Conservation (phyloP, 208 protist species). For the Trypanosoma mega region DNA sequence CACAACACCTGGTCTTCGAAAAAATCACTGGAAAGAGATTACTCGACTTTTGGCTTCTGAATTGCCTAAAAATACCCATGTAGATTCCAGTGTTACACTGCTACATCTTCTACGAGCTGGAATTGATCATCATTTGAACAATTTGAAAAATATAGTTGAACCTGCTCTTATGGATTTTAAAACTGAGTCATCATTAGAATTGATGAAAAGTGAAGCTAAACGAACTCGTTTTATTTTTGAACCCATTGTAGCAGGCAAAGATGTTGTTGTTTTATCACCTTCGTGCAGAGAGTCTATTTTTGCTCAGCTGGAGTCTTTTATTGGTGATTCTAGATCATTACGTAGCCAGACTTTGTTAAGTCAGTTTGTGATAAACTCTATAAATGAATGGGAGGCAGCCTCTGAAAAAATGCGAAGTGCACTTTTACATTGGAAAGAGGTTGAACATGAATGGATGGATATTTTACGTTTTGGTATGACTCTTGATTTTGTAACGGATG, state of each 20-base stretch:
- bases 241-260: constrained; percentile 15
- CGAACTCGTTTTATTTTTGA: constrained; percentile 66
- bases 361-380: constrained; percentile 44
- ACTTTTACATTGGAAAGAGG: constrained; percentile 41
- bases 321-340: constrained; percentile 46
- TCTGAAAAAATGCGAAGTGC: constrained; percentile 60
- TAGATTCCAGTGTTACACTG: constrained; percentile 59
- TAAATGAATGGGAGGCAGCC: constrained; percentile 73
- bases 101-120: constrained; percentile 64
- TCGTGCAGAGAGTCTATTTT: constrained; percentile 33
- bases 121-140: constrained; percentile 50
- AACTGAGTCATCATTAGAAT: constrained; percentile 71
- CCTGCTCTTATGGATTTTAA: constrained; percentile 77
- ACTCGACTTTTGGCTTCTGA: constrained; percentile 50
- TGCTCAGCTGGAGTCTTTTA: constrained; percentile 55
- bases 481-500: constrained; percentile 12
- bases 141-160: constrained; percentile 57
- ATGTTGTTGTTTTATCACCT: constrained; percentile 23
- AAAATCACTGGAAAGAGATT: constrained; percentile 90
- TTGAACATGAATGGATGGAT: constrained; percentile 50
- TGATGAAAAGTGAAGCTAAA: constrained; percentile 86
- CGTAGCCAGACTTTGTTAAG: constrained; percentile 51
- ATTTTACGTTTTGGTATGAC: constrained; percentile 26
- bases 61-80: constrained; percentile 41
- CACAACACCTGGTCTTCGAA: constrained; percentile 73